Evolutionary conservation across 2,329 filamentous ascomycete species (phyloP), one percentile per base, ranked within the genome.

Genomic region (Fusarium torulosum): DNA sequence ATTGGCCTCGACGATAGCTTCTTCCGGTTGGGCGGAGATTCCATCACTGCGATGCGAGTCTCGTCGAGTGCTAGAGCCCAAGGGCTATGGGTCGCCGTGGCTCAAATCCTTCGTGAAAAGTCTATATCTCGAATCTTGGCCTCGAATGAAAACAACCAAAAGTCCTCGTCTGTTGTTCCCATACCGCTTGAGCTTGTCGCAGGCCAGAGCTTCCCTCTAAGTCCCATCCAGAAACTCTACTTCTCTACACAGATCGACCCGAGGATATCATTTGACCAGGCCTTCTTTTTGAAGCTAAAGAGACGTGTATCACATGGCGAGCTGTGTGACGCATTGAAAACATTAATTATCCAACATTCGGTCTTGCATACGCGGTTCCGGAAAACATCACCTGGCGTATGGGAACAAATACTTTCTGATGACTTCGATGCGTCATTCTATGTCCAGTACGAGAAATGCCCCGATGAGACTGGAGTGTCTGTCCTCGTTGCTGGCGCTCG

Each of bases 1-100:
- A 47, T 47, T 37, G 31, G 44, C 13, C 31, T 47, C 20, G 29
- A 47, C 44, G 31, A 47, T 17, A 47, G 31, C 31, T 47, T 47
- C 44, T 35, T 47, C 19, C 19, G 19, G 13, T 31, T 47, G 14
- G 44, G 44, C 7, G 44, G 44, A 37, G 31, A 37, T 13, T 47
- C 44, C 19, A 47, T 47, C 20, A 37, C 44, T 15, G 44, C 44
- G 6, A 47, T 47, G 44, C 25, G 17, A 45, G 43, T 45, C 25
- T 45, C 43, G 13, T 45, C 43, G 14, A 15, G 17, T 45, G 43
- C 25, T 21, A 45, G 43, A 15, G 27, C 43, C 19, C 25, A 31
- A 19, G 27, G 25, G 19, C 25, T 45, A 19, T 29, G 15, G 27
- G n/a, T 45, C n/a, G 13, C 43, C 4, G 43, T 45, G 4, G 17